Base-by-base conservation (phyloP, 345 rosid species). In the Citrus cavaleriei region DNA sequence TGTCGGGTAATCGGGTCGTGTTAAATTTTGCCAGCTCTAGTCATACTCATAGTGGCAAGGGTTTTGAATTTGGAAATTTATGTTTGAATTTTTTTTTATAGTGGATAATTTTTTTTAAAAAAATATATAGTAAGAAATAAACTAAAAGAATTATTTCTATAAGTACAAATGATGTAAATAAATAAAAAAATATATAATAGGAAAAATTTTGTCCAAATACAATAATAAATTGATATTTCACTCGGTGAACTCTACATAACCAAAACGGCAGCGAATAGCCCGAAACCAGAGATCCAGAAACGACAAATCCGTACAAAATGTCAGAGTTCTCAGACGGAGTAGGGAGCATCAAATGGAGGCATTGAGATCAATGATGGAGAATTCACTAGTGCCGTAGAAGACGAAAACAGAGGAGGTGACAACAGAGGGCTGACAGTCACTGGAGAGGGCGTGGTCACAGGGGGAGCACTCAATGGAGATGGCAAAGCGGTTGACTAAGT, bases 261-360 rank as follows among this genome's bases (percentile, higher is more conserved):
- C 58, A 80, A 72, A 80, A 73, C 78, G 49, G 68, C 76, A 68
- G 69, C 73, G 12, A 77, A 57, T 6, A 74, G 16, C 13, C 64
- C 73, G 28, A 25, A 30, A 65, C 62, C 7, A 64, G 27, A 9
- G 73, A 19, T 32, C 81, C 65, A 34, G 59, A 16, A 58, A 62
- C 40, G 7, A 42, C 30, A 14, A 77, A 13, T 22, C 68, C 28
- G 32, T 66, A 68, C 25, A 61, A 76, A 60, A 73, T 34, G 32
- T 68, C 73, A 13, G 42, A 68, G 78, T 42, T 80, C 28, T 67
- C 27, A 19, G 60, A 61, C 0, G 32, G 38, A 5, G 68, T 27
- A 40, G 81, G 79, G 1, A 68, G 85, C 78, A 5, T 67, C 63
- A 25, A 46, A 3, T 4, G 81, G 85, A 3, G 81, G 19, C 3